Evolutionary conservation across 768 basidiomycete genomes (phyloP).

Genomic region (Amanita subjunquillea): DNA sequence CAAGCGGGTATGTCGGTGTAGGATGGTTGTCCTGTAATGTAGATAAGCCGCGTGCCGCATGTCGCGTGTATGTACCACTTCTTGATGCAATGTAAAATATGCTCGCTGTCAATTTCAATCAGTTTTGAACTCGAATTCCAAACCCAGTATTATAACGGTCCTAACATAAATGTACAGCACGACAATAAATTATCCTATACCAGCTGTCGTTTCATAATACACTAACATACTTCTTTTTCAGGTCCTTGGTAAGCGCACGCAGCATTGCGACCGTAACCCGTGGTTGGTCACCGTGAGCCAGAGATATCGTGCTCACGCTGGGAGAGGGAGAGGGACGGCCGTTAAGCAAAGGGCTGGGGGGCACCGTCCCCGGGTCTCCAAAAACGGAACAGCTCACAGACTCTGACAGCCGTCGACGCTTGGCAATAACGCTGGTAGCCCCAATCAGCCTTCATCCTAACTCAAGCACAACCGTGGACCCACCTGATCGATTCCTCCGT

Average conservation of each 20-base stretch:
- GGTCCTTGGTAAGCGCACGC: slow-evolving; percentile 43
- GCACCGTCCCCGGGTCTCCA: slow-evolving; percentile 21
- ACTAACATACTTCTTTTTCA: slow-evolving; percentile 37
- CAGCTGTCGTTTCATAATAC: background rate
- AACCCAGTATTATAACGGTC: background rate
- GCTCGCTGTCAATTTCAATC: background rate
- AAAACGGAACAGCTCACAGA: slow-evolving; percentile 20
- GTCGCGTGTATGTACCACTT: background rate
- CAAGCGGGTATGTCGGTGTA: background rate
- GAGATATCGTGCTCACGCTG: slow-evolving; percentile 32
- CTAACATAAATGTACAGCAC: slow-evolving; percentile 2
- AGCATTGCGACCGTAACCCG: slow-evolving; percentile 54
- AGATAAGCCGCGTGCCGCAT: background rate
- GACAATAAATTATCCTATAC: background rate
- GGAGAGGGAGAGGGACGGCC: slow-evolving; percentile 33
- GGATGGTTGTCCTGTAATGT: background rate
- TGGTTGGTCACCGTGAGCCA: slow-evolving; percentile 17
- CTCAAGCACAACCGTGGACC: slow-evolving; percentile 8
- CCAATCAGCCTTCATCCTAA: background rate
- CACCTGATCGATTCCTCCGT: slow-evolving; percentile 29
- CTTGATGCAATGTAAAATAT: background rate
- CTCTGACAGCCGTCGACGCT: slow-evolving; percentile 33
- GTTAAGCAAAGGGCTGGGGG: slow-evolving; percentile 24
- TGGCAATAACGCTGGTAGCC: slow-evolving; percentile 15
- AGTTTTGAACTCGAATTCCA: background rate